A percentile compares a stretch with the other conserved stretches of the same genome.
Evolutionary conservation across 805 yeast species (phyloP).

Genomic region (Torulaspora delbrueckii): DNA sequence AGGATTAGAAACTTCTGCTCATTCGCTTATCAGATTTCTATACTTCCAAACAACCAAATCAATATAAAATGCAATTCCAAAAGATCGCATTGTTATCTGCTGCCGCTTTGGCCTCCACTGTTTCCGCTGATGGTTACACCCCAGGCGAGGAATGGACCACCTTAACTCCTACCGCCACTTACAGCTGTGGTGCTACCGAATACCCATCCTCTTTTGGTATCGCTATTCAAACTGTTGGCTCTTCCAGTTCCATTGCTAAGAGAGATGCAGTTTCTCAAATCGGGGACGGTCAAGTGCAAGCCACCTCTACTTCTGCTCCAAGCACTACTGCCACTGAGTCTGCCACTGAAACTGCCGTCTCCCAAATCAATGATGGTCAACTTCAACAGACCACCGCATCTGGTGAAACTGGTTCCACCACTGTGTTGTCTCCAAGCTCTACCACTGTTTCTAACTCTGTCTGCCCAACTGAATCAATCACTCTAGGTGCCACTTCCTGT

Average conservation of each 20-base stretch:
- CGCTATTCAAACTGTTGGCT: constrained; percentile 49
- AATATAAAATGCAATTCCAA: constrained; percentile 19
- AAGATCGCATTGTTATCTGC: constrained; percentile 24
- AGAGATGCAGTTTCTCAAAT: constrained; percentile 41
- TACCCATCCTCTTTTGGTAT: constrained; percentile 60
- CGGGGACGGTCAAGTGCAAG: constrained; percentile 41
- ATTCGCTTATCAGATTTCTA: constrained; percentile 6
- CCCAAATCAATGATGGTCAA: constrained; percentile 50
- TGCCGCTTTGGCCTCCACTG: constrained; percentile 42
- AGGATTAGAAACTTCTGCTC: background rate
- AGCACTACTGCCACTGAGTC: constrained; percentile 29
- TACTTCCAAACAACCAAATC: background rate
- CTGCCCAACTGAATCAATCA: constrained; percentile 30
- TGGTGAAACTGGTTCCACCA: constrained; percentile 27
- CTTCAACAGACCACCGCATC: constrained; percentile 39
- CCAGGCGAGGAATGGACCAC: constrained; percentile 66
- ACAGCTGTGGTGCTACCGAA: constrained; percentile 53
- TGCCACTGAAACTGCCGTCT: constrained; percentile 19
- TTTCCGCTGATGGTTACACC: constrained; percentile 52
- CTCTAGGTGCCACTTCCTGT: constrained; percentile 31
- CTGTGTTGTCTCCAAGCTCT: constrained; percentile 25
- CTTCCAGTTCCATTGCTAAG: constrained; percentile 30
- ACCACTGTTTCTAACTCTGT: constrained; percentile 19
- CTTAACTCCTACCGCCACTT: constrained; percentile 57
- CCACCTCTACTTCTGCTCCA: constrained; percentile 30